Conservation (phyloP, 2,329 filamentous ascomycete genomes). For the Plenodomus tracheiphilus region DNA sequence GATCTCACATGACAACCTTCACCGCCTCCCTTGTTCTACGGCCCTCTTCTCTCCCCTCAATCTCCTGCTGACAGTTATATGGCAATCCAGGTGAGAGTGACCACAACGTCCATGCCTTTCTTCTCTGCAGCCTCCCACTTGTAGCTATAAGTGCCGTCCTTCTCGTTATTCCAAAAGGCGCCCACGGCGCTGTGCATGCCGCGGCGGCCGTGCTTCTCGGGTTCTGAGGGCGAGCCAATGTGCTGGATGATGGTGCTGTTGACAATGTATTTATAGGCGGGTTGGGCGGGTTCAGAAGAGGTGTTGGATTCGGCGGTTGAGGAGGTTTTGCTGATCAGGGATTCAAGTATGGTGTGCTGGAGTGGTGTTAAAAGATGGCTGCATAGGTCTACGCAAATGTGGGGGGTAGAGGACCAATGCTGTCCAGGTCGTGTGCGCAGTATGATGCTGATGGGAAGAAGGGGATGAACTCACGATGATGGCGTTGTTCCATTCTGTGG, state of each 20-base stretch:
- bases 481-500: conserved; percentile 83
- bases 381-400: conserved; percentile 23
- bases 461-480: conserved; percentile 74
- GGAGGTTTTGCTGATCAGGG: conserved; percentile 75
- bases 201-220: conserved; percentile 73
- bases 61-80: conserved; percentile 17
- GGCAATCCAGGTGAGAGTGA: conserved; percentile 72
- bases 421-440: conserved; percentile 7
- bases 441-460: conserved; percentile 2
- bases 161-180: conserved; percentile 89
- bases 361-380: conserved; percentile 45
- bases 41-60: background rate
- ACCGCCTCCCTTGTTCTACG: background rate
- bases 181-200: conserved; percentile 89
- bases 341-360: conserved; percentile 75
- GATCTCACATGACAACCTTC: no score
- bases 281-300: conserved; percentile 48
- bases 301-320: conserved; percentile 51
- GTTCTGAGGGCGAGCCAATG: conserved; percentile 52
- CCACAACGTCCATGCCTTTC: conserved; percentile 58
- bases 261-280: conserved; percentile 88
- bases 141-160: conserved; percentile 87
- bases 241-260: conserved; percentile 99
- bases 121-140: conserved; percentile 69
- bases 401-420: no score